Conservation (phyloP, 208 protist genomes). For the Vickermania spadyakhi region DNA sequence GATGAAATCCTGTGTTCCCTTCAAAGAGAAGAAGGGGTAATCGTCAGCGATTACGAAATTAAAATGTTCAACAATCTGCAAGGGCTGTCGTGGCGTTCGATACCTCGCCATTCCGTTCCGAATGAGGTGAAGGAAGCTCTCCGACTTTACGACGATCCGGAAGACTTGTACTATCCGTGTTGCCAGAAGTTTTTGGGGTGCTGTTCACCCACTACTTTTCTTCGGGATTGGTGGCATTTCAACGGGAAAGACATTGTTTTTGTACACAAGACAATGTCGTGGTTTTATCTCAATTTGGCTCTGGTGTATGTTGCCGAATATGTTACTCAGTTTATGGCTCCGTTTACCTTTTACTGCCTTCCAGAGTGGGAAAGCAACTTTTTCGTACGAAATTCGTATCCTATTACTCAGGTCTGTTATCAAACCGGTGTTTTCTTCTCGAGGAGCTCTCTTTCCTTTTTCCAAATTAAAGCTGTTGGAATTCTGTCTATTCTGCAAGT, state of each 20-base stretch:
- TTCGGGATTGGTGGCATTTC: conserved; percentile 39
- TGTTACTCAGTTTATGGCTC: conserved; percentile 74
- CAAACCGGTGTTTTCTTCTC: conserved; percentile 88
- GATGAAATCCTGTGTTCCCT: conserved; percentile 20
- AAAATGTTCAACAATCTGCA: conserved; percentile 42
- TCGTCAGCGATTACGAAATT: conserved; percentile 19
- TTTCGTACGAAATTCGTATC: conserved; percentile 69
- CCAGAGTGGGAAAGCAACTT: conserved; percentile 28
- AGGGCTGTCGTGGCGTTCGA: conserved; percentile 20
- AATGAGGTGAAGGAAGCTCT: neutral
- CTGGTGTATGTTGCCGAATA: conserved; percentile 86
- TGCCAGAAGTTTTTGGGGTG: conserved; percentile 22
- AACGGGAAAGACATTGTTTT: conserved; percentile 19
- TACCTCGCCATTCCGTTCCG: conserved; percentile 6
- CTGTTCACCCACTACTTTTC: conserved; percentile 7
- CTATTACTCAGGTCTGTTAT: conserved; percentile 84
- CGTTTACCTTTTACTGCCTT: conserved; percentile 61
- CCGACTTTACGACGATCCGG: conserved; percentile 7
- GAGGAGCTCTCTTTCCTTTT: conserved; percentile 61
- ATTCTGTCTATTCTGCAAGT: conserved; percentile 81
- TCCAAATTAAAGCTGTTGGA: conserved; percentile 75
- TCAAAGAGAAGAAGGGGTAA: conserved; percentile 6
- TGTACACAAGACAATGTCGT: conserved; percentile 58
- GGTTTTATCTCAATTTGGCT: conserved; percentile 66
- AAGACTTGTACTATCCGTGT: conserved; percentile 23